These are phyloP conservation scores for Erodium moschatum DNA, from an alignment of 441 rosid genomes.

Conservation along the genomic window DNA sequence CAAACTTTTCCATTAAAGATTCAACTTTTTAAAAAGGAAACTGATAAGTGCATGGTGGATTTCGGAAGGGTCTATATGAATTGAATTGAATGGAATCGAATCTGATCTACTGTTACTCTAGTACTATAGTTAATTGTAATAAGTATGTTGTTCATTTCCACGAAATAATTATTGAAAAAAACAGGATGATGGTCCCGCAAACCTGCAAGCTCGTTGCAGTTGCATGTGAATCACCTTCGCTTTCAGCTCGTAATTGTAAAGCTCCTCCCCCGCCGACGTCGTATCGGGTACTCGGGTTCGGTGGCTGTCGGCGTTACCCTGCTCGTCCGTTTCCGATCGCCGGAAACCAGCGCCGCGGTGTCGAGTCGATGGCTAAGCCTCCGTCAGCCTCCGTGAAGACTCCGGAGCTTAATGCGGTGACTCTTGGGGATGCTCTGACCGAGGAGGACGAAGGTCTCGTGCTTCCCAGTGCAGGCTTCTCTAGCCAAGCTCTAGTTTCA, in stretches of 20 bases:
- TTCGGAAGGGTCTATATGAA: neutral
- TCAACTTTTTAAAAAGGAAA: neutral
- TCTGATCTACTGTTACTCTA: neutral
- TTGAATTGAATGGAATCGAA: no score
- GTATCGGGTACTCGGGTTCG: neutral
- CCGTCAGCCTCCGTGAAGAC: conserved; percentile 75
- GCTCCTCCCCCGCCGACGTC: neutral
- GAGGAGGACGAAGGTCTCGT: conserved; percentile 75
- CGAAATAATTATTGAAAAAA: neutral
- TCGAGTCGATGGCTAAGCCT: conserved; percentile 46
- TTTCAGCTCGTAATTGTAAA: neutral
- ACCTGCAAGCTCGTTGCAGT: neutral
- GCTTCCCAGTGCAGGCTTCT: conserved; percentile 59
- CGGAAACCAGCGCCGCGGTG: conserved; percentile 17
- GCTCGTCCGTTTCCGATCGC: neutral
- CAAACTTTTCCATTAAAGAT: neutral
- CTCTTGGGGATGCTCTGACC: conserved; percentile 73
- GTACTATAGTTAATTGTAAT: no score
- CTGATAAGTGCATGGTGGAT: neutral
- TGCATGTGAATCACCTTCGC: neutral
- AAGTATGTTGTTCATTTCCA: neutral
- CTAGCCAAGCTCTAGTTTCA: conserved; percentile 59
- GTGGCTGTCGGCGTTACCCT: neutral
- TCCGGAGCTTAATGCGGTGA: conserved; percentile 51
- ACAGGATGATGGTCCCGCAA: neutral